Percentiles rank a stretch among this genome's conserved stretches.
Conservation (phyloP, 208 protist species). For the Phytomonas francai region DNA sequence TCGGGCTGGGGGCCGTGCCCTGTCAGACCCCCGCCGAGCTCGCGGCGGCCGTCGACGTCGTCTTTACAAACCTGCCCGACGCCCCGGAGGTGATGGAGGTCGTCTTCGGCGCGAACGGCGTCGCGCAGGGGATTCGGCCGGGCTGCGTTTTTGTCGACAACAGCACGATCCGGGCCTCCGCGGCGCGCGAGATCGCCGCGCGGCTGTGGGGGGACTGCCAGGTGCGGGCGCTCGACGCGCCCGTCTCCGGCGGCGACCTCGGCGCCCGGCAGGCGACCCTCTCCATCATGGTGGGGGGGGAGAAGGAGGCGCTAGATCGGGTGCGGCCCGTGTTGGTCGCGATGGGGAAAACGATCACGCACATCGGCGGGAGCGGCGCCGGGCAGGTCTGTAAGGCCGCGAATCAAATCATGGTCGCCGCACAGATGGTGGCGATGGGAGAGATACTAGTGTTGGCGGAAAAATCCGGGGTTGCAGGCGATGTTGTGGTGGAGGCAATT, state of each 20-base stretch:
- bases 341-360: constrained; percentile 81
- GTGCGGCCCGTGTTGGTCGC: constrained; percentile 73
- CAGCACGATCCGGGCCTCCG: constrained; percentile 93
- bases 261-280: constrained; percentile 90
- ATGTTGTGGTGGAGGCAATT: constrained; percentile 81
- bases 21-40: constrained; percentile 73
- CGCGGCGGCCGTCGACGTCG: constrained; percentile 71
- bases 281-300: constrained; percentile 94
- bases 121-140: constrained; percentile 60
- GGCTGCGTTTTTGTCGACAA: constrained; percentile 90
- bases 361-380: constrained; percentile 78
- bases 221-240: constrained; percentile 86
- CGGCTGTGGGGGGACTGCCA: constrained; percentile 68
- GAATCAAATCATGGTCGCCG: constrained; percentile 94
- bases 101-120: constrained; percentile 77
- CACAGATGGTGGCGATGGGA: constrained; percentile 91
- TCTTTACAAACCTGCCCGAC: constrained; percentile 92
- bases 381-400: constrained; percentile 95
- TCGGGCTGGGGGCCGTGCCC: constrained; percentile 55
- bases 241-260: constrained; percentile 93
- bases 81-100: constrained; percentile 82
- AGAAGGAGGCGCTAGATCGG: constrained; percentile 50
- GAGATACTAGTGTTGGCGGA: constrained; percentile 92
- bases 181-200: constrained; percentile 78
- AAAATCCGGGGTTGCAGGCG: constrained; percentile 83